Evolutionary conservation across 2,329 filamentous ascomycete genomes (phyloP), one percentile per base, ranked within the genome.

Genomic region (Fusarium nurragi): DNA sequence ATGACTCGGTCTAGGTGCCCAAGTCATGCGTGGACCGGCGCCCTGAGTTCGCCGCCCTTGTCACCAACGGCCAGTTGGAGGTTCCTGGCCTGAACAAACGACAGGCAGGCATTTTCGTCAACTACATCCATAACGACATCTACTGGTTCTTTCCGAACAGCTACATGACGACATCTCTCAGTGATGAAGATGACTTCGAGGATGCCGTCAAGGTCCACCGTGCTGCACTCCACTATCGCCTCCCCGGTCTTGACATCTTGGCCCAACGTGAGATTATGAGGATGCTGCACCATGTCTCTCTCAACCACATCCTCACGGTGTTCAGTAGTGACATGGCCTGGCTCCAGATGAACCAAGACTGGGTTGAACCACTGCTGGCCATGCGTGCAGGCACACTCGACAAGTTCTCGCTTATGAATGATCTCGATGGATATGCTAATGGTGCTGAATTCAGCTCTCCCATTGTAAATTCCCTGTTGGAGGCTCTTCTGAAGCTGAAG

Each of bases 181-280:
- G 7, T 5, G n/a, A 34, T n/a, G 32, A 18, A 16, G 32, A n/a
- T 14, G 32, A 34, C 16, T 34, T 34, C 7, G 32, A 34, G n/a
- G 32, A n/a, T n/a, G 32, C 32, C 16, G 7, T 34, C 32, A 34
- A 34, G 16, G 9, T 34, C 7, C 32, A 34, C 32, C 16, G 32
- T 16, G 32, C 2, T 16, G 4, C 7, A n/a, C 2, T 1, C 7
- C 9, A 34, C 9, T n/a, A 10, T 16, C 26, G 6, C 7, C 32
- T 34, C 7, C 16, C 16, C 16, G 16, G 9, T 4, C 16, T 34
- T n/a, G 32, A 2, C 16, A 2, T 4, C 8, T 3, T 18, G 8
- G 32, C 32, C 6, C 4, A 11, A 3, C 2, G 16, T 3, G 32
- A 5, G 16, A n/a, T 34, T 1, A 4, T 10, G 3, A 2, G n/a